Evolutionary conservation across 495 filamentous ascomycete species (phyloP).

Genomic region (Neurospora sp.): DNA sequence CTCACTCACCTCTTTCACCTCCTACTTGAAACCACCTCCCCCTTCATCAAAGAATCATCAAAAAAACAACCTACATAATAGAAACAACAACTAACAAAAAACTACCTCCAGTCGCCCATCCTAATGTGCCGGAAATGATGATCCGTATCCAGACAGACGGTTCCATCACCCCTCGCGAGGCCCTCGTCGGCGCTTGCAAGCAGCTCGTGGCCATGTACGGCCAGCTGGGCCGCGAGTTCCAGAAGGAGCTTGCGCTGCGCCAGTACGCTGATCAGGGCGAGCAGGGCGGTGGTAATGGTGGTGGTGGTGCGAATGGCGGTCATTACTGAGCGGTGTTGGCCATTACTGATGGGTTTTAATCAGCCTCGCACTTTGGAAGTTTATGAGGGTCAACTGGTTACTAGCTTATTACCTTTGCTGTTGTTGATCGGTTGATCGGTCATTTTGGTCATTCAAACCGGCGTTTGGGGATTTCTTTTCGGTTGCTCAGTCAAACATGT

Average conservation of each 20-base stretch:
- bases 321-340: background rate
- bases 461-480: background rate
- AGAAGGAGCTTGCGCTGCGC: conserved; percentile 86
- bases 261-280: conserved; percentile 67
- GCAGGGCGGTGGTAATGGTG: conserved; percentile 19
- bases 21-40: no score
- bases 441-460: background rate
- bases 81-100: no score
- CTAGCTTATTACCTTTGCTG: background rate
- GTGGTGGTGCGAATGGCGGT: conserved; percentile 5
- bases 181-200: conserved; percentile 66
- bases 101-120: conserved; percentile 51
- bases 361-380: no score
- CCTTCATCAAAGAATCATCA: no score
- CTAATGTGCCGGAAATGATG: conserved; percentile 72
- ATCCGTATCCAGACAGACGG: conserved; percentile 92
- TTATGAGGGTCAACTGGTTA: background rate
- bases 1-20: no score
- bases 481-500: background rate
- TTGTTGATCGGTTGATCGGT: no score
- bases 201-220: conserved; percentile 68
- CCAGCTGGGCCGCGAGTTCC: conserved; percentile 74
- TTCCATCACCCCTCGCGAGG: conserved; percentile 71
- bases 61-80: no score
- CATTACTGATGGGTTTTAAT: no score